phyloP scores from a whole-genome alignment of 2,329 filamentous ascomycete genomes.

The Cercospora beticola region DNA sequence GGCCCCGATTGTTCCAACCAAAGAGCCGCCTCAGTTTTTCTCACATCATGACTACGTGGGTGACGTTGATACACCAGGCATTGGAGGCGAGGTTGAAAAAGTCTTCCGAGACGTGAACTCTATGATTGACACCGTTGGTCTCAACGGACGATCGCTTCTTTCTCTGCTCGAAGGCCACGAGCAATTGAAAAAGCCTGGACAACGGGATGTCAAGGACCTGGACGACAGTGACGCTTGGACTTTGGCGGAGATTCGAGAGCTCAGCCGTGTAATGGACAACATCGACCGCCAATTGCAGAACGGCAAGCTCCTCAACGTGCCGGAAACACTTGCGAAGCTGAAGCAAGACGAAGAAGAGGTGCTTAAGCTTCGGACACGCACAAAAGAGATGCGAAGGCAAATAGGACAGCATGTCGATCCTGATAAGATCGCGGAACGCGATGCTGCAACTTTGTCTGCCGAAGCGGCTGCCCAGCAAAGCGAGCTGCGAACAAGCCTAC shows the following conservation, averaged over 20 bases:
- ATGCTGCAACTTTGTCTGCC: slow-evolving; percentile 72
- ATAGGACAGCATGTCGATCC: slow-evolving; percentile 69
- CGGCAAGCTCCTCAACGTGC: slow-evolving; percentile 66
- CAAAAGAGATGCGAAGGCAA: slow-evolving; percentile 75
- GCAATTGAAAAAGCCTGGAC: slow-evolving; percentile 50
- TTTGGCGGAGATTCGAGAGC: slow-evolving; percentile 70
- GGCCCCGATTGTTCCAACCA: slow-evolving; percentile 61
- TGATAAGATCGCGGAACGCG: slow-evolving; percentile 62
- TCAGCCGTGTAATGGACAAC: slow-evolving; percentile 54
- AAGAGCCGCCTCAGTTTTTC: slow-evolving; percentile 66
- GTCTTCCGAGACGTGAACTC: slow-evolving; percentile 79
- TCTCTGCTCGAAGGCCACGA: slow-evolving; percentile 66
- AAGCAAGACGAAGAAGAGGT: slow-evolving; percentile 67
- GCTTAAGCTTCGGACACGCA: slow-evolving; percentile 68
- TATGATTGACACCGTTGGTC: slow-evolving; percentile 89
- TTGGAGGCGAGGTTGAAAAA: slow-evolving; percentile 51
- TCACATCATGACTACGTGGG: slow-evolving; percentile 52
- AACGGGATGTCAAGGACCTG: slow-evolving; percentile 63
- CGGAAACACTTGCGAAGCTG: slow-evolving; percentile 67
- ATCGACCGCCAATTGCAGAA: slow-evolving; percentile 66
- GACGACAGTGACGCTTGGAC: slow-evolving; percentile 61
- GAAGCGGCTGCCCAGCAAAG: slow-evolving; percentile 83
- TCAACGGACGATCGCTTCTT: slow-evolving; percentile 71
- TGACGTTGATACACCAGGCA: slow-evolving; percentile 42
- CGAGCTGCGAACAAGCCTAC: slow-evolving; percentile 75